phyloP scores from a whole-genome alignment of 164 flowering plant species.

The Akebia trifoliata region DNA sequence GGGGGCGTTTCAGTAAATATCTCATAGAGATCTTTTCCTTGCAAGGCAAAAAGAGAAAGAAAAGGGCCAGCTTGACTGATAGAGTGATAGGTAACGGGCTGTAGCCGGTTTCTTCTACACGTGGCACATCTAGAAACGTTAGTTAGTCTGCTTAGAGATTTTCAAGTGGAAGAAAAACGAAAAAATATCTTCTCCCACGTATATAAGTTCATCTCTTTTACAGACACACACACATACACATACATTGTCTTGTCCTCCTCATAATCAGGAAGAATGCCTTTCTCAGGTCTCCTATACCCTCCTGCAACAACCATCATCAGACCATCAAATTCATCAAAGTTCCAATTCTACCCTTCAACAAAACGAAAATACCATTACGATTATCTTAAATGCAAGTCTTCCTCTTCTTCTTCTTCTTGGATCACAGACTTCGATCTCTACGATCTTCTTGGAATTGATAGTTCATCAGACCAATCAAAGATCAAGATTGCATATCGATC shows the following conservation, averaged over 20 bases:
- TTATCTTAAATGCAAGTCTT: constrained; percentile 30
- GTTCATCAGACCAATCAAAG: constrained; percentile 47
- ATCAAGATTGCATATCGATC: constrained; percentile 70
- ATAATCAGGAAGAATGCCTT: constrained; percentile 29
- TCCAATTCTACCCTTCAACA: constrained; percentile 5
- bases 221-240: too few relatives aligned
- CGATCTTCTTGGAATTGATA: constrained; percentile 83
- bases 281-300: constrained; percentile 20
- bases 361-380: constrained; percentile 8
- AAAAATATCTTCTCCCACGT: background rate
- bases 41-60: background rate
- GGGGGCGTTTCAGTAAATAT: background rate
- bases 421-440: constrained; percentile 63
- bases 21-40: background rate
- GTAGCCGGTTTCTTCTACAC: too few relatives aligned
- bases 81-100: too few relatives aligned
- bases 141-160: too few relatives aligned
- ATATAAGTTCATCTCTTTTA: background rate
- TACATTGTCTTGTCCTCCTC: too few relatives aligned
- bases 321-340: constrained; percentile 2
- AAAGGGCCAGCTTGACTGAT: too few relatives aligned
- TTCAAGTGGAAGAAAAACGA: too few relatives aligned
- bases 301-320: constrained; percentile 19
- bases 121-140: too few relatives aligned
- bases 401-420: constrained; percentile 24